Evolutionary conservation across 305 asterid genomes (phyloP).

Genomic region (Stenogyne calaminthoides): DNA sequence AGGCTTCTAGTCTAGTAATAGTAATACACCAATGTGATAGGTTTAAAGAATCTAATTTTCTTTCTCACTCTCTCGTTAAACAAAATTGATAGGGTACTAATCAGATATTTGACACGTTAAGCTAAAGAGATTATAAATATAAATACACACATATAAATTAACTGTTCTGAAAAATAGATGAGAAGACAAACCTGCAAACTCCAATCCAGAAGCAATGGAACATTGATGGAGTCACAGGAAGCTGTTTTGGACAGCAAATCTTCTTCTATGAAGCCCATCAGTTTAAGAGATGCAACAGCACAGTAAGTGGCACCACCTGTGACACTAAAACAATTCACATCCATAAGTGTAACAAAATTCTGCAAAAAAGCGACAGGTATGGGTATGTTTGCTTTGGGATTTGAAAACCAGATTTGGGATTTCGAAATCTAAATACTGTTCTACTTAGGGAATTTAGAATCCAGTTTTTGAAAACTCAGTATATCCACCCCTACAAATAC

Average conservation of each 20-base stretch:
- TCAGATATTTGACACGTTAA: not conserved
- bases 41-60: not conserved
- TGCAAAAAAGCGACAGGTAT: slow-evolving; percentile 24
- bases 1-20: not conserved
- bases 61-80: not conserved
- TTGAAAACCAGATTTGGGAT: too few species aligned
- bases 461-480: too few species aligned
- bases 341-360: slow-evolving; percentile 54
- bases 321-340: slow-evolving; percentile 65
- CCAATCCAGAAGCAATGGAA: slow-evolving; percentile 85
- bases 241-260: slow-evolving; percentile 47
- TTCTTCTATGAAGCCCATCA: slow-evolving; percentile 88
- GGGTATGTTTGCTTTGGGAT: not conserved
- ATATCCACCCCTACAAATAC: too few species aligned
- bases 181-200: slow-evolving; percentile 69
- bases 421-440: too few species aligned
- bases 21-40: not conserved
- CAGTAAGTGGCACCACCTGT: slow-evolving; percentile 99
- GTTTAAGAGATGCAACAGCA: slow-evolving; percentile 92
- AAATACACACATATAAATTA: not conserved
- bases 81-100: not conserved
- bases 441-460: too few species aligned
- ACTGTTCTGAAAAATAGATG: slow-evolving; percentile 6
- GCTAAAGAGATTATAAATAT: not conserved
- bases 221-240: slow-evolving; percentile 51